A percentile compares a stretch with the other conserved stretches of the same genome.
These are phyloP conservation scores for Pyrenophora teres DNA, from an alignment of 2,329 filamentous ascomycete species.

Conservation along the genomic window DNA sequence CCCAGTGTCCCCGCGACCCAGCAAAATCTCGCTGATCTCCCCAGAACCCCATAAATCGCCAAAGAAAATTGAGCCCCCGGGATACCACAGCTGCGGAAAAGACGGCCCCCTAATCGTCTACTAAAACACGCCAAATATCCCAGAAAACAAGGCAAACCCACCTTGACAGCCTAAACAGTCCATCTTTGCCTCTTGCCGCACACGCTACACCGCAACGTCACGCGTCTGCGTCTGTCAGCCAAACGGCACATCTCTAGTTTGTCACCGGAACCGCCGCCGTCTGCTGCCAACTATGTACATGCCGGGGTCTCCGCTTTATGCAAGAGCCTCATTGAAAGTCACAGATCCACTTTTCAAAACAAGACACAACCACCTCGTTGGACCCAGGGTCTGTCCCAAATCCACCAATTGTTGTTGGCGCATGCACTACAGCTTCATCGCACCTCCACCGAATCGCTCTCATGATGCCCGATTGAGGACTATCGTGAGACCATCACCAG, in stretches of 20 bases:
- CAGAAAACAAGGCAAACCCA: not conserved
- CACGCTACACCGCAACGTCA: slow-evolving; percentile 5
- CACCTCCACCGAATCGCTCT: slow-evolving; percentile 3
- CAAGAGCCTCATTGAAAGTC: slow-evolving; percentile 11
- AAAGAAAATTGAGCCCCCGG: not conserved
- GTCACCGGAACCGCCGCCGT: slow-evolving; percentile 1
- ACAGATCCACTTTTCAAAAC: slow-evolving; percentile 6
- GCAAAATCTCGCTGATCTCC: slow-evolving; percentile 3
- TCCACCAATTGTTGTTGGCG: slow-evolving; percentile 5
- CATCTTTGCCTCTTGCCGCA: not conserved
- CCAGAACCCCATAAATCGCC: slow-evolving; percentile 7
- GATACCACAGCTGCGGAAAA: slow-evolving; percentile 8
- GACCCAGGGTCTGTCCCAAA: slow-evolving; percentile 4
- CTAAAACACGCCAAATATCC: slow-evolving; percentile 6
- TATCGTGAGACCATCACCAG: slow-evolving; percentile 6
- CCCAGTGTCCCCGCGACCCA: slow-evolving; percentile 5
- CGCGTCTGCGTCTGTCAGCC: slow-evolving; percentile 1
- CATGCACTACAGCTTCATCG: not conserved
- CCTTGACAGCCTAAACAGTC: slow-evolving; percentile 1
- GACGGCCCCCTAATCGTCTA: slow-evolving; percentile 4
- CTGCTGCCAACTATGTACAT: not conserved
- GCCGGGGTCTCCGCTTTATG: slow-evolving; percentile 9
- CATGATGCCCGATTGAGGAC: slow-evolving; percentile 8
- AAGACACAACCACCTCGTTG: not conserved
- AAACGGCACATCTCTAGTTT: slow-evolving; percentile 2